Percentiles rank a stretch among this genome's conserved stretches.
These are phyloP conservation scores for Acanthamoeba royreba DNA, from an alignment of 208 protist species.

Conservation along the genomic window DNA sequence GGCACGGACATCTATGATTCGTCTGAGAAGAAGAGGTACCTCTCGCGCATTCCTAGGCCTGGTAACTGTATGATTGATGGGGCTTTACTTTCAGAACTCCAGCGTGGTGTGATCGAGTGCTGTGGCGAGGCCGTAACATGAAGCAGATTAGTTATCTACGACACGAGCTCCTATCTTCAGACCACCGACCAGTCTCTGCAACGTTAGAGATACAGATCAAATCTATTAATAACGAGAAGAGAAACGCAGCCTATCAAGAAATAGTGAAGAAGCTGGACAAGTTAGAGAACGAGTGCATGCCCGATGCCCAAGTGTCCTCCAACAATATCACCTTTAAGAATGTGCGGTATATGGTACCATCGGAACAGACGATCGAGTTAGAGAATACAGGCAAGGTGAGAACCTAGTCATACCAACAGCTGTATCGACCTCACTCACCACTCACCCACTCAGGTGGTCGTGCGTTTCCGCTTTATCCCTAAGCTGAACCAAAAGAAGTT, in stretches of 20 bases:
- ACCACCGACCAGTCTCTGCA: constrained; percentile 69
- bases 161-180: constrained; percentile 66
- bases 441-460: not conserved
- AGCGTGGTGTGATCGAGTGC: constrained; percentile 81
- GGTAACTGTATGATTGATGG: not conserved
- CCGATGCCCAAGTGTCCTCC: constrained; percentile 54
- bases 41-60: not conserved
- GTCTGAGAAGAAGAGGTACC: constrained; percentile 27
- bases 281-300: constrained; percentile 74
- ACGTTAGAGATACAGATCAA: constrained; percentile 58
- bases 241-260: constrained; percentile 59
- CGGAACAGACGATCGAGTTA: constrained; percentile 22
- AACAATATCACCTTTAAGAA: constrained; percentile 59
- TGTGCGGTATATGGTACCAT: constrained; percentile 15
- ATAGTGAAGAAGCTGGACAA: constrained; percentile 71
- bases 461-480: constrained; percentile 74
- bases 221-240: constrained; percentile 49
- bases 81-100: constrained; percentile 70
- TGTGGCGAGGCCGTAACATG: constrained; percentile 61
- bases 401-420: not conserved
- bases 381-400: constrained; percentile 68
- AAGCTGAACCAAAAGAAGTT: constrained; percentile 61
- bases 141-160: constrained; percentile 38
- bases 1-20: constrained; percentile 67
- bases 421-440: not conserved